Conservation (phyloP, 495 filamentous ascomycete species). For the Tirmania nivea region DNA sequence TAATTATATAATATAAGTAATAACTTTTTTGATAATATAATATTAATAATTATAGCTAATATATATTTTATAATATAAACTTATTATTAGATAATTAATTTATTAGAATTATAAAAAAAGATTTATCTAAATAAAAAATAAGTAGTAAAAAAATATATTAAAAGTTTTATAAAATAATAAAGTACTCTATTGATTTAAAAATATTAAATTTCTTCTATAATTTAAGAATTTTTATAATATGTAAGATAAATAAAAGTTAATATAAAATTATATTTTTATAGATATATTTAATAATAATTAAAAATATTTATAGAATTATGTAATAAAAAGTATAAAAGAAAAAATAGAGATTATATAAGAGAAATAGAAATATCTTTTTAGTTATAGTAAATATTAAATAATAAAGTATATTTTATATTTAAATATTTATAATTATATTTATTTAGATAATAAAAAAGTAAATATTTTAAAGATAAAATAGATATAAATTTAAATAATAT, state of each 20-base stretch:
- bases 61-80: neutral
- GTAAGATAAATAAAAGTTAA: neutral
- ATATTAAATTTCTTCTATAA: neutral
- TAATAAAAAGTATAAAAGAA: neutral
- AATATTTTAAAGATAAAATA: too few species aligned
- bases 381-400: neutral
- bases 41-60: neutral
- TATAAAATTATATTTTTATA: slow-evolving; percentile 1
- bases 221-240: neutral
- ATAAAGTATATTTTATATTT: too few species aligned
- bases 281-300: neutral
- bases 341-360: neutral
- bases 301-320: too few species aligned
- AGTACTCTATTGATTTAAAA: neutral
- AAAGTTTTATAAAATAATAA: neutral
- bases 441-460: too few species aligned
- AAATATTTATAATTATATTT: too few species aligned
- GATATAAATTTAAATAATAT: too few species aligned
- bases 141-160: neutral
- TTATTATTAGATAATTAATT: too few species aligned
- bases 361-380: neutral
- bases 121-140: neutral
- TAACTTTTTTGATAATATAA: neutral
- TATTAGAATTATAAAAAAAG: neutral
- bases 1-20: neutral